Evolutionary conservation across 805 yeast species (phyloP), one percentile per base, ranked within the genome.

Genomic region (Candida ulmi): DNA sequence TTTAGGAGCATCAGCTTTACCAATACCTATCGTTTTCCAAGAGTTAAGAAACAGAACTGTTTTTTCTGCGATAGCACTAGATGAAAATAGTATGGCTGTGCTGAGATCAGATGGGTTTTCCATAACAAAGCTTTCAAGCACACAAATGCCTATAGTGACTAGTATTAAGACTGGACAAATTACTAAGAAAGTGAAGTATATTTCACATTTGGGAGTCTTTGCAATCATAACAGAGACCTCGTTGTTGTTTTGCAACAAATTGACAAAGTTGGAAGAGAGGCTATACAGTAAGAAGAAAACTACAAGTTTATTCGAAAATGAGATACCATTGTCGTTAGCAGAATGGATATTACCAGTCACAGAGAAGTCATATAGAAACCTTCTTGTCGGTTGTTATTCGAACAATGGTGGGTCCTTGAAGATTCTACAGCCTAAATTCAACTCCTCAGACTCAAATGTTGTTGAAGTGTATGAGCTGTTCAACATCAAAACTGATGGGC

Each of bases 91-190:
- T 3, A 31, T 58, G n/a, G 51, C 62, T 7, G 36, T 60, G 3
- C 31, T 63, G 8, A 47, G 68, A 15, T 64, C 58, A 28, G 67
- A 62, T 43, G 68, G 68, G 0, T 50, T 65, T 13, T 52, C 57
- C 32, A 43, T 55, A 3, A 21, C 58, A 0, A 44, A 42, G 15
- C 38, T 60, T 5, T 44, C 57, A 0, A 40, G 42, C 1, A 5
- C 33, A 11, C 8, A 37, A 1, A 42, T 35, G 13, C 45, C 60
- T 17, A 46, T 50, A 16, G 23, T 57, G 3, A 58, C 52, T 18
- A 52, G 51, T 8, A 37, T 60, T 3, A 45, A 43, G 16, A 40
- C 63, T 5, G 58, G 56, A 0, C 37, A 35, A 17, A 45, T 60
- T 1, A 60, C 65, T 2, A 43, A 54, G 39, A 54, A 52, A 31